Evolutionary conservation across 2,329 filamentous ascomycete genomes (phyloP).

Genomic region (Beauveria scarabaeidicola): DNA sequence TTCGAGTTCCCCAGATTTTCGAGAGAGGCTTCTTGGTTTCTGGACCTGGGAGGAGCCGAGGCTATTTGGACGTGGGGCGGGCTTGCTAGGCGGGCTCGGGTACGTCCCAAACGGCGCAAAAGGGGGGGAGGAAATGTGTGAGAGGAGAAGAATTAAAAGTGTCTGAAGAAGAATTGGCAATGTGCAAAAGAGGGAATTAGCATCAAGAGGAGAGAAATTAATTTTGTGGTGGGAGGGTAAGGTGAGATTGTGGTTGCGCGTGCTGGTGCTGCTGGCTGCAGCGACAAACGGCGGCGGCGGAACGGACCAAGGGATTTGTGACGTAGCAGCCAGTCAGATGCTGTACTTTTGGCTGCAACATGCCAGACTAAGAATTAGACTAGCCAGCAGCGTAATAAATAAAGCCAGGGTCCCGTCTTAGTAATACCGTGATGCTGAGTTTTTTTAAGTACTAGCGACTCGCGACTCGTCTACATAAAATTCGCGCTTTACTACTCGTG

Average conservation of each 20-base stretch:
- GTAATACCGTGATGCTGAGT: too few relatives aligned
- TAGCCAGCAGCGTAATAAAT: not conserved
- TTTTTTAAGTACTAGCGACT: too few relatives aligned
- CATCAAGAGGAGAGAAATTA: not conserved
- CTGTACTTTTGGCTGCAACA: not conserved
- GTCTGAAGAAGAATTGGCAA: too few relatives aligned
- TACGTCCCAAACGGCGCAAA: not conserved
- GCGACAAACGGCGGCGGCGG: conserved; percentile 3
- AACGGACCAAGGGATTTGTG: not conserved
- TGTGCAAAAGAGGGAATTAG: not conserved
- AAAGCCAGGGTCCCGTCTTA: not conserved
- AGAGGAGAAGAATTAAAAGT: too few relatives aligned
- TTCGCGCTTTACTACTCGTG: too few relatives aligned
- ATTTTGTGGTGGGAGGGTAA: conserved; percentile 8
- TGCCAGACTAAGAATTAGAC: not conserved
- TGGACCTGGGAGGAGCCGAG: not conserved
- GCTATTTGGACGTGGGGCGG: not conserved
- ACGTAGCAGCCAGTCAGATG: conserved; percentile 3
- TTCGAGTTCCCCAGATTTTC: not conserved
- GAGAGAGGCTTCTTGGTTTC: not conserved
- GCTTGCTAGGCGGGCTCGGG: not conserved
- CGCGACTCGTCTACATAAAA: too few relatives aligned
- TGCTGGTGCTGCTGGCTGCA: not conserved
- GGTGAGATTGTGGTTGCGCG: conserved; percentile 5
- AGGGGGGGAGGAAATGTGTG: not conserved